phyloP scores from a whole-genome alignment of 176 grass and related monocot genomes.

The Oropetium thomaeum region DNA sequence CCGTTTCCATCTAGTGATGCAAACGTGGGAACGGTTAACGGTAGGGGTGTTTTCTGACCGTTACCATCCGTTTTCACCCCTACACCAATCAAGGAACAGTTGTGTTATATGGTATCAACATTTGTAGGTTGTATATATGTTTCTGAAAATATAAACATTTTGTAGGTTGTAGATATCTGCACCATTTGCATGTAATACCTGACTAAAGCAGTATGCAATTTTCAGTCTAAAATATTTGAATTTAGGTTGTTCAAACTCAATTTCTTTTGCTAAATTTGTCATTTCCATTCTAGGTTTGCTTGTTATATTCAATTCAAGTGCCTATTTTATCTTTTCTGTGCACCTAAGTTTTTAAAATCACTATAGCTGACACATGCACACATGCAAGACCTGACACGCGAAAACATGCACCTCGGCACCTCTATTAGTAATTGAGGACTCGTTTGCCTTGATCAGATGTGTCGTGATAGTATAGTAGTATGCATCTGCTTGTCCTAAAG shows the following conservation, averaged over 20 bases:
- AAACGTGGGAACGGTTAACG: too few relatives aligned
- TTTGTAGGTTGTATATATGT: background rate
- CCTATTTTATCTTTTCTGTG: background rate
- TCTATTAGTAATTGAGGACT: background rate
- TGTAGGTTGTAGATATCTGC: background rate
- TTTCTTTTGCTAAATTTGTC: background rate
- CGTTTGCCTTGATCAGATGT: conserved; percentile 3
- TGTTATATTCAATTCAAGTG: background rate
- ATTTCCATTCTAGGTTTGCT: background rate
- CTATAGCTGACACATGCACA: background rate
- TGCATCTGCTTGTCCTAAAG: background rate
- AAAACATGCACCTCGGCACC: background rate
- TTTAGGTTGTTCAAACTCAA: background rate
- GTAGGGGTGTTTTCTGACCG: too few relatives aligned
- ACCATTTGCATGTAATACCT: background rate
- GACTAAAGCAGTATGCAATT: background rate
- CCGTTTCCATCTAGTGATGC: too few relatives aligned
- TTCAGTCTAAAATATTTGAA: background rate
- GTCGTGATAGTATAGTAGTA: background rate
- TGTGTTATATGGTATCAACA: background rate
- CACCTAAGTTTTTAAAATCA: background rate
- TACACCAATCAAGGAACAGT: background rate
- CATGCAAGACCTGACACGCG: background rate
- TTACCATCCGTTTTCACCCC: too few relatives aligned
- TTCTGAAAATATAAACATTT: too few relatives aligned